Base-by-base conservation (phyloP, 2,329 filamentous ascomycete genomes). In the Scytalidium sp. region DNA sequence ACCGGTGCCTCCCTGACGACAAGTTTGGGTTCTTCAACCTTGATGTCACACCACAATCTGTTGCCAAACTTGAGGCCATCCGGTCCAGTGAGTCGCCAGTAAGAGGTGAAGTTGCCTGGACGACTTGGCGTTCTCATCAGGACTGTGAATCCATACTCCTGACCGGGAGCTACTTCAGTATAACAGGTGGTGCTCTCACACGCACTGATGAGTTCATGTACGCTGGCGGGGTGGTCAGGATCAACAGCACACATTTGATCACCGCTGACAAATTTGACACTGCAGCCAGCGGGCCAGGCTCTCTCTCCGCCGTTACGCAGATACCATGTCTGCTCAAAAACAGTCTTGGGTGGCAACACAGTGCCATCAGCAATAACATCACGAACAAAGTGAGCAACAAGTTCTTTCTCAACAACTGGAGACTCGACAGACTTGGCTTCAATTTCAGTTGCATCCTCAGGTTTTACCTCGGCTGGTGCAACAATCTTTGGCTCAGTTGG, bases 171-270 rank as follows among this genome's bases (percentile, higher is more conserved):
- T 36, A 97, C 77, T 19, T 84, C 71, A 21, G 78, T 75, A 53
- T 83, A 80, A 66, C 90, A 84, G 49, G 88, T 79, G 46, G 90
- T 94, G 65, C 89, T 96, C 74, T 94, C 87, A 49, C 85, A 89
- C 47, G 92, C 90, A 27, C 83, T 83, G 32, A 84, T 80, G 50
- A 97, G 84, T 59, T 92, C 85, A 36, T 80, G 78, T 50, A 90
- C 83, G 58, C 87, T 88, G n/a, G 87, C 84, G 20, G 91, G 88
- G 62, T 88, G 88, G 54, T 79, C 80, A 46, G 87, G 84, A 67
- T 96, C 89, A 48, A 96, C 80, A 58, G 92, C 88, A 60, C 95
- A 90, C 94, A 99, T 97, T 71, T 93, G 91, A 68, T 97, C 93
- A 45, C 94, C 94, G 50, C 93, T 91, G 51, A 95, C 87, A 64